Evolutionary conservation across 306 rosid species (phyloP).

Genomic region (Alnus rubra): DNA sequence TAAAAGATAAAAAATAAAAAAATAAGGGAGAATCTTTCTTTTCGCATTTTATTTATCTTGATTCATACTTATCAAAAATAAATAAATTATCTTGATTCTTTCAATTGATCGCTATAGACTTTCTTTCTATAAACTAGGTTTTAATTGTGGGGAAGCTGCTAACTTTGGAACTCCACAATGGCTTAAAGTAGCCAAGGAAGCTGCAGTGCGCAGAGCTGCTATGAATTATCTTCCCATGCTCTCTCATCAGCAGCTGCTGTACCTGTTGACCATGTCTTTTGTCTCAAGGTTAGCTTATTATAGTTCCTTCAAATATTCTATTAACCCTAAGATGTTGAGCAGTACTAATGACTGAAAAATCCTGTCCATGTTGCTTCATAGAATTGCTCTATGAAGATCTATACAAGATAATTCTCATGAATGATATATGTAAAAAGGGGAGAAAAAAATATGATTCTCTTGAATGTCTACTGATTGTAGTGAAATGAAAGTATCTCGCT

Average conservation of each 20-base stretch:
- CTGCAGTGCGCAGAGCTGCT: conserved; percentile 99
- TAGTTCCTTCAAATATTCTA: background rate
- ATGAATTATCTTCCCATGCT: conserved; percentile 99
- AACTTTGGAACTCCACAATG: conserved; percentile 97
- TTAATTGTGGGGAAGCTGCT: conserved; percentile 99
- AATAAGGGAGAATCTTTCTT: background rate
- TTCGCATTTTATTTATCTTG: background rate
- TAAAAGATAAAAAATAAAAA: background rate
- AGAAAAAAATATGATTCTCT: background rate
- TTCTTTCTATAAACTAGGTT: conserved; percentile 54
- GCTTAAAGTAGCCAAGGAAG: conserved; percentile 94
- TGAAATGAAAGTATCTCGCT: background rate
- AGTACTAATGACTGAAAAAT: background rate
- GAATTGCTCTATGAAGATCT: conserved; percentile 24
- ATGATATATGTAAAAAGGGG: background rate
- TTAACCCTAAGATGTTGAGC: background rate
- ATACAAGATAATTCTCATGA: background rate
- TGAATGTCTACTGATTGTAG: background rate
- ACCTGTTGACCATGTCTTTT: conserved; percentile 94
- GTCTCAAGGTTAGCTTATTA: conserved; percentile 66
- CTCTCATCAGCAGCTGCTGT: conserved; percentile 95
- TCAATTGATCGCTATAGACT: conserved; percentile 8
- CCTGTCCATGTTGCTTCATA: conserved; percentile 18
- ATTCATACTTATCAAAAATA: background rate
- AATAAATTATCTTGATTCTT: conserved; percentile 10